phyloP scores from a whole-genome alignment of 1,139 yeast species.

The Sugiyamaella xylanicola region DNA sequence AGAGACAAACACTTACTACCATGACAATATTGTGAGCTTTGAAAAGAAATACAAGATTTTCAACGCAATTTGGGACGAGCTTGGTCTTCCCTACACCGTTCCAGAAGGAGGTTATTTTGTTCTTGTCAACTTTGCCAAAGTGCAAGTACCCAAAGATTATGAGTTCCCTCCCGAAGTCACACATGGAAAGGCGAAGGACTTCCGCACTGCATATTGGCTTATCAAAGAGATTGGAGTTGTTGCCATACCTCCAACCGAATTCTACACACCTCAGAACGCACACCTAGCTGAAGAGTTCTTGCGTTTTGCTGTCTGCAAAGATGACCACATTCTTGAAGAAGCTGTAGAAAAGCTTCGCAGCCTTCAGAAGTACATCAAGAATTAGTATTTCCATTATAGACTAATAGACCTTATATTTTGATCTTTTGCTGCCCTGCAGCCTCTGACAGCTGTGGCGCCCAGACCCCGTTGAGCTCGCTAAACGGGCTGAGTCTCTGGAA shows the following conservation, averaged over 20 bases:
- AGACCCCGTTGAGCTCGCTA: too few species aligned
- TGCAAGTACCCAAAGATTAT: constrained; percentile 74
- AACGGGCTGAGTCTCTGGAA: too few species aligned
- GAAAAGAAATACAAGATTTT: constrained; percentile 69
- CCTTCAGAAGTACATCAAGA: constrained; percentile 59
- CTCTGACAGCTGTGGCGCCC: too few species aligned
- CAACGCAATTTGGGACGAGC: constrained; percentile 76
- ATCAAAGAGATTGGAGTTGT: constrained; percentile 92
- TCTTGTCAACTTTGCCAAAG: constrained; percentile 80
- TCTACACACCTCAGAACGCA: constrained; percentile 70
- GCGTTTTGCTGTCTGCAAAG: constrained; percentile 96
- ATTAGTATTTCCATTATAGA: constrained; percentile 24
- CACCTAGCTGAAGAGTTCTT: constrained; percentile 79
- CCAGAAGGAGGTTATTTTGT: constrained; percentile 95
- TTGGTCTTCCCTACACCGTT: constrained; percentile 81
- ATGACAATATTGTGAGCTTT: constrained; percentile 66
- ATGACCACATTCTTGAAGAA: constrained; percentile 71
- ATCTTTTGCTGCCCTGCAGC: neutral
- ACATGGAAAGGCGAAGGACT: constrained; percentile 72
- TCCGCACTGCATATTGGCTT: constrained; percentile 87
- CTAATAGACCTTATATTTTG: neutral
- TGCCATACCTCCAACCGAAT: constrained; percentile 95
- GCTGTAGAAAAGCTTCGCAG: constrained; percentile 76
- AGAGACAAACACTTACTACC: constrained; percentile 63
- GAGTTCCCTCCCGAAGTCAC: constrained; percentile 69